Evolutionary conservation across 2,329 filamentous ascomycete species (phyloP), one percentile per base, ranked within the genome.

Genomic region (Aspergillus alliaceus): DNA sequence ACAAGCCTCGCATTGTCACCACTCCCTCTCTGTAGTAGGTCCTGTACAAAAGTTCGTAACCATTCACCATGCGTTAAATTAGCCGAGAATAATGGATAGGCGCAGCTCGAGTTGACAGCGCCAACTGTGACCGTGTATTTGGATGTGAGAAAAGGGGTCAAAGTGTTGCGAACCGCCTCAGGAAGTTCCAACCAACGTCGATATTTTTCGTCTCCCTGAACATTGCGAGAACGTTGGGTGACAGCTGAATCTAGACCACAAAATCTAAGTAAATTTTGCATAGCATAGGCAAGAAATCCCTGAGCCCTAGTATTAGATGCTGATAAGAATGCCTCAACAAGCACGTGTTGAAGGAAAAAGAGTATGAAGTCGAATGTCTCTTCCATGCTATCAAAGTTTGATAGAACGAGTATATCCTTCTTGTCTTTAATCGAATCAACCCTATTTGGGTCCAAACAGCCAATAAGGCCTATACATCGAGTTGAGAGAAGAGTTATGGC

Each of bases 311-410:
- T 90, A 70, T 97, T 96, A 0, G 90, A 95, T 1, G 91, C 90
- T 1, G 93, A 96, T 42, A 96, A 80, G 69, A 99, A 99, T 0
- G 93, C 89, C 59, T 93, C 92, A 25, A 98, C 91, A 11, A 99
- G 79, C 7, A 96, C 89, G 69, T 96, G 84, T 67, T 96, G 89
- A 15, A 99, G 81, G 47, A 96, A 82, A 66, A 93, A 92, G 39
- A 95, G 81, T 7, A 91, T 86, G 73, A 98, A 99, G 60, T 95
- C 87, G 15, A 91, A 88, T 0, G 88, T 90, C 71, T 99, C 93
- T 51, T 85, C 84, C 15, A 85, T 81, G 46, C 85, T 84, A 44
- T 89, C 85, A 67, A 99, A 98, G 70, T 99, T 98, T 51, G 90
- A 89, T 35, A 93, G 76, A 50, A 98, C 86, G 24, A 98, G 85